Base-by-base conservation (phyloP, 495 filamentous ascomycete genomes). In the Talaromyces adpressus region DNA sequence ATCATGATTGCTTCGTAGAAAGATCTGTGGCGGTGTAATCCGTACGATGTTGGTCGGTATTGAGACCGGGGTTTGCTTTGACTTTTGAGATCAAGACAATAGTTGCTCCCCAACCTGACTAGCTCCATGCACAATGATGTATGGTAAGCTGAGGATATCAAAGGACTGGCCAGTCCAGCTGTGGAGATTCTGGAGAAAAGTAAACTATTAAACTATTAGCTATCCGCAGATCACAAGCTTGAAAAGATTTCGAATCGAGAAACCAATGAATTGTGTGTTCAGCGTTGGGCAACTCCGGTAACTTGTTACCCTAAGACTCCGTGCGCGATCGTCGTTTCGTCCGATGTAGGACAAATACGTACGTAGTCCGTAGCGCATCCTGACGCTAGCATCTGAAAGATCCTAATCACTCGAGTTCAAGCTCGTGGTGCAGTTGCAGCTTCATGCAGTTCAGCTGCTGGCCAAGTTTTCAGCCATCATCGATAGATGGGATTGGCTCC, bases 101-200 rank as follows among this genome's bases (percentile, higher is more conserved):
- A 56, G 52, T 56, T 56, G 52, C 52, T 56, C 52, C 52, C 23
- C 52, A 56, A 56, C 52, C 52, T 14, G 23, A 14, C 52, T 56
- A 56, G 52, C 52, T 23, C 52, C 23, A 56, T 56, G 52, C 52
- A 29, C 22, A 56, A 29, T 56, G 23, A 56, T 56, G 52, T 56
- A 25, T 5, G 22, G 23, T 8, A 27, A 25, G 22, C 51, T 8
- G 47, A 52, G 22, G 22, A 8, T 20, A 23, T 7, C 47, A 5
- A 8, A 9, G 11, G n/a, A 18, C 47, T 20, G 47, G 47, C 6
- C 52, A 29, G 8, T 56, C 30, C 16, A 5, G 22, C 8, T 56
- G 23, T 56, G 52, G 52, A 27, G 27, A 27, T 27, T 27, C 27
- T 27, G 27, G 27, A 56, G 52, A 56, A 29, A 11, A 29, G 23